Percentiles rank a stretch among this genome's conserved stretches.
Conservation (phyloP, 139 green algal species). For the Tetradesmus lagerheimii region DNA sequence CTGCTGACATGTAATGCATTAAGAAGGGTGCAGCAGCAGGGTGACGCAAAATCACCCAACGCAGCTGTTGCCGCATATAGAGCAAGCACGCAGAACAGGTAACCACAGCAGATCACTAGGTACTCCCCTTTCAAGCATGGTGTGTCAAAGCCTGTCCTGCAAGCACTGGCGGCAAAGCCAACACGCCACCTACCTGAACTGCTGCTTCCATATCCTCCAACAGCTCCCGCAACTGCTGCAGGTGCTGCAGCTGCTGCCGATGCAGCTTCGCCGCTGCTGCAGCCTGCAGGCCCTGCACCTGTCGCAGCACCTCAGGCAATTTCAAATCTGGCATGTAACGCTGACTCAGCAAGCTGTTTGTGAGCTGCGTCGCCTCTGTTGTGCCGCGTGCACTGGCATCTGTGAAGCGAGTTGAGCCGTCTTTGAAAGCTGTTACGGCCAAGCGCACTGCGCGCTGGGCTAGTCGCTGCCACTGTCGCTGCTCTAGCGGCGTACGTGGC, state of each 20-base stretch:
- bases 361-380: conserved; percentile 30
- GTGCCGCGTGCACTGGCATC: conserved; percentile 10
- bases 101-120: too few relatives aligned
- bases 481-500: conserved; percentile 28
- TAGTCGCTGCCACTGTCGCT: conserved; percentile 38
- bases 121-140: too few relatives aligned
- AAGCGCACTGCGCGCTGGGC: conserved; percentile 26
- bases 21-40: too few relatives aligned
- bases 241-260: conserved; percentile 29
- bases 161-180: neutral
- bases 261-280: conserved; percentile 25
- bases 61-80: too few relatives aligned
- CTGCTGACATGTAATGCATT: too few relatives aligned
- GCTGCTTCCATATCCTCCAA: neutral
- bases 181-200: conserved; percentile 17
- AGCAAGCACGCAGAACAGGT: too few relatives aligned
- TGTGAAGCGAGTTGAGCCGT: neutral
- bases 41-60: too few relatives aligned
- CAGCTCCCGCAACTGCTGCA: neutral
- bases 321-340: conserved; percentile 15
- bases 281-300: conserved; percentile 5
- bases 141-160: neutral
- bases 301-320: conserved; percentile 16
- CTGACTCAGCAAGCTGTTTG: conserved; percentile 28
- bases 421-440: conserved; percentile 38